Conservation (phyloP, 768 basidiomycete species). For the Zangia roseola region DNA sequence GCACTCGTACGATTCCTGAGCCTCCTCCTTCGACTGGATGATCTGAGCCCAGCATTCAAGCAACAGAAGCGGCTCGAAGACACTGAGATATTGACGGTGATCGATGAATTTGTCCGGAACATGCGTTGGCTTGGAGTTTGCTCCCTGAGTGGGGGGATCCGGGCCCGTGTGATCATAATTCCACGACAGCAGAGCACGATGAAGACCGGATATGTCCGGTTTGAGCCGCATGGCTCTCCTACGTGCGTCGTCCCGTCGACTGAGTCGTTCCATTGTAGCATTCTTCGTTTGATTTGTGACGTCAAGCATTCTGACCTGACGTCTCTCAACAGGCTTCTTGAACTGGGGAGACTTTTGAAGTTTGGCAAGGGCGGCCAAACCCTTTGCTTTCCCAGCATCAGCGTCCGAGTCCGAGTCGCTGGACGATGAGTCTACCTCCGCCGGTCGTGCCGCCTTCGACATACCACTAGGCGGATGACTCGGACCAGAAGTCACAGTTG, state of each 20-base stretch:
- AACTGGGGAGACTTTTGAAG: slow-evolving; percentile 61
- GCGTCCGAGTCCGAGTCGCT: slow-evolving; percentile 48
- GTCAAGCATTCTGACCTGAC: slow-evolving; percentile 64
- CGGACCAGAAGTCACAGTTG: slow-evolving; percentile 30
- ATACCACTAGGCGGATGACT: slow-evolving; percentile 29
- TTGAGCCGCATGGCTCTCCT: slow-evolving; percentile 65
- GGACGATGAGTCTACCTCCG: slow-evolving; percentile 34
- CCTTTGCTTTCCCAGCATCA: slow-evolving; percentile 41
- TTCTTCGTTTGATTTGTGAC: slow-evolving; percentile 43
- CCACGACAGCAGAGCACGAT: slow-evolving; percentile 83
- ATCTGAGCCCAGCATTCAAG: slow-evolving; percentile 93
- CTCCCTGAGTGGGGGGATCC: slow-evolving; percentile 53
- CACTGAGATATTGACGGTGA: slow-evolving; percentile 63
- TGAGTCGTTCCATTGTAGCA: slow-evolving; percentile 48
- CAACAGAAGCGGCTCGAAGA: slow-evolving; percentile 84
- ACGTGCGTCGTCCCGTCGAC: slow-evolving; percentile 59
- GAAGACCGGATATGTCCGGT: slow-evolving; percentile 79
- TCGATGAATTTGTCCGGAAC: slow-evolving; percentile 69
- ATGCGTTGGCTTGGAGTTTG: slow-evolving; percentile 32
- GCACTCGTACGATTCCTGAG: slow-evolving; percentile 51
- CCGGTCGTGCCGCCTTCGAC: slow-evolving; percentile 3
- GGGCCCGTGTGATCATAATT: slow-evolving; percentile 68
- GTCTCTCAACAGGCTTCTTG: slow-evolving; percentile 54
- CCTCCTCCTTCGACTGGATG: slow-evolving; percentile 70
- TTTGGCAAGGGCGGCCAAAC: slow-evolving; percentile 53